Conservation (phyloP, 2,329 filamentous ascomycete species). For the Leptographium flavum region DNA sequence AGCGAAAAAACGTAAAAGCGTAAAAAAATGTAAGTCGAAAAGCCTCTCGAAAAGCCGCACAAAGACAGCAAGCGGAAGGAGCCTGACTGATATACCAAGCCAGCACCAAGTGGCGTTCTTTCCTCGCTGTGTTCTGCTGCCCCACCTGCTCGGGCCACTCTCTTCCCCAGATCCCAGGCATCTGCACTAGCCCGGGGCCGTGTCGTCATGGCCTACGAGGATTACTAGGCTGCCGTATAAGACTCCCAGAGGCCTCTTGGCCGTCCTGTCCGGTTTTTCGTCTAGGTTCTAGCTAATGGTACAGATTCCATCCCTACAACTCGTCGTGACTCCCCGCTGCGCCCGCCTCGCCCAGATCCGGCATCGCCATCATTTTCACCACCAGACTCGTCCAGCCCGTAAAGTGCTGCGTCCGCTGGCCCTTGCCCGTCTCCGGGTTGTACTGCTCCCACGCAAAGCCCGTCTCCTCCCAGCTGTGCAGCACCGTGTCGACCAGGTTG, state of each 20-base stretch:
- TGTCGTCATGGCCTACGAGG: constrained; percentile 8
- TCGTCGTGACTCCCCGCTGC: too few species aligned
- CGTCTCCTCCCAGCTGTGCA: constrained; percentile 73
- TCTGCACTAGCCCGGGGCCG: not conserved
- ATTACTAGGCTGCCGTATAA: constrained; percentile 3
- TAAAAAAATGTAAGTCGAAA: not conserved
- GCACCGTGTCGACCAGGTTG: constrained; percentile 83
- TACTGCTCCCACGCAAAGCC: constrained; percentile 99
- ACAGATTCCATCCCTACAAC: constrained; percentile 25
- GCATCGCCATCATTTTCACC: constrained; percentile 95
- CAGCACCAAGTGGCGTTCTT: not conserved
- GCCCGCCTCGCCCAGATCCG: constrained; percentile 54
- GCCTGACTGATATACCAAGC: not conserved
- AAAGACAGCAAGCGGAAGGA: not conserved
- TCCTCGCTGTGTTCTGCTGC: not conserved
- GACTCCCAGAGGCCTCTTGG: not conserved
- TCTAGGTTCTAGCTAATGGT: not conserved
- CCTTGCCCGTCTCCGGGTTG: constrained; percentile 78
- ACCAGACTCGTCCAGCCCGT: constrained; percentile 98
- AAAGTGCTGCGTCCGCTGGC: constrained; percentile 95
- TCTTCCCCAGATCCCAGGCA: not conserved
- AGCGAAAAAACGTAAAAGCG: not conserved
- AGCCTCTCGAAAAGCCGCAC: not conserved
- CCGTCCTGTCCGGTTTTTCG: not conserved
- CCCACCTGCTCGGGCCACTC: not conserved